Evolutionary conservation across 1,284 basidiomycete species (phyloP).

Genomic region (Exsudoporus floridanus): DNA sequence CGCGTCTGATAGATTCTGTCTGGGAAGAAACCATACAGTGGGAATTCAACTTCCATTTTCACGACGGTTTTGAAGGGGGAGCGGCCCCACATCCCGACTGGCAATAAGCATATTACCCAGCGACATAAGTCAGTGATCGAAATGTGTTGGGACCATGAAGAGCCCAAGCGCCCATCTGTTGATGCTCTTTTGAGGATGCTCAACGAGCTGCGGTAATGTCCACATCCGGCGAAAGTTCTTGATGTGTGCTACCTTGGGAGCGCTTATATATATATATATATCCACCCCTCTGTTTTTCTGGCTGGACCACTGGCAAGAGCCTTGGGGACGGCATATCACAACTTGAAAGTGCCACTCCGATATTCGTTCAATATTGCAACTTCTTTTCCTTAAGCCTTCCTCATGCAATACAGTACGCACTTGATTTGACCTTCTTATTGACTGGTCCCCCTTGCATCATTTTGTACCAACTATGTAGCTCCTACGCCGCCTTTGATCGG

Average conservation of each 20-base stretch:
- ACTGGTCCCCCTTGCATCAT: neutral
- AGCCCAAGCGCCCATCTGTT: constrained; percentile 19
- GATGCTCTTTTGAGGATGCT: constrained; percentile 15
- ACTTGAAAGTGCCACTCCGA: neutral
- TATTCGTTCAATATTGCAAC: neutral
- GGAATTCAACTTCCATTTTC: constrained; percentile 4
- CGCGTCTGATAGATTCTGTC: constrained; percentile 27
- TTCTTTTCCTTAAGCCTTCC: neutral
- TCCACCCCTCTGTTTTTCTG: neutral
- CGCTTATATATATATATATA: too few species aligned
- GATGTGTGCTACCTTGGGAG: neutral
- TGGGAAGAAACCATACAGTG: constrained; percentile 25
- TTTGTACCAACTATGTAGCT: neutral
- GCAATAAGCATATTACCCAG: neutral
- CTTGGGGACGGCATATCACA: neutral
- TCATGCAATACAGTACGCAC: neutral
- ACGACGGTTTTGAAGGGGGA: constrained; percentile 7
- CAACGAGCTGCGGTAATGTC: neutral
- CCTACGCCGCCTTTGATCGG: neutral
- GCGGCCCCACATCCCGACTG: constrained; percentile 15
- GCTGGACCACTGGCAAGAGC: constrained; percentile 4
- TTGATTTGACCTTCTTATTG: neutral
- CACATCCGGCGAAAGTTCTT: neutral
- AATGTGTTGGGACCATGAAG: constrained; percentile 23
- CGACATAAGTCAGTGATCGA: constrained; percentile 16